A percentile compares a stretch with the other conserved stretches of the same genome.
These are phyloP conservation scores for Xerocomellus amylosporus DNA, from an alignment of 768 basidiomycete genomes.

Conservation along the genomic window DNA sequence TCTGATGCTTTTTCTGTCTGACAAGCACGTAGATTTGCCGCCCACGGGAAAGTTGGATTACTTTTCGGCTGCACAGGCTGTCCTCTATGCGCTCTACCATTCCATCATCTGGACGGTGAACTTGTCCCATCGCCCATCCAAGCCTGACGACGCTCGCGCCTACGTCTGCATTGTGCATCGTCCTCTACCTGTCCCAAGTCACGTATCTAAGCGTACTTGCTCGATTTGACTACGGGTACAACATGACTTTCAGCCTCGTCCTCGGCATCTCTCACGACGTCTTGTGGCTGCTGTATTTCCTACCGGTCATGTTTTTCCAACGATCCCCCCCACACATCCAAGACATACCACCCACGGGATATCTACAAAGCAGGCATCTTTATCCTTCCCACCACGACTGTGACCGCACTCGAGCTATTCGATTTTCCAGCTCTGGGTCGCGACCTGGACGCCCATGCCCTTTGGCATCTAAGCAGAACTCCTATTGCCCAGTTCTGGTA, in stretches of 20 bases:
- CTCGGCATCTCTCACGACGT: conserved; percentile 77
- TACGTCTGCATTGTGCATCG: conserved; percentile 44
- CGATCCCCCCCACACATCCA: conserved; percentile 58
- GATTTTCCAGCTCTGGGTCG: conserved; percentile 85
- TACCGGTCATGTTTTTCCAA: conserved; percentile 45
- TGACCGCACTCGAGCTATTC: conserved; percentile 80
- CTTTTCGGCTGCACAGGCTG: conserved; percentile 86
- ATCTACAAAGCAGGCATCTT: conserved; percentile 55
- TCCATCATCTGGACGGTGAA: conserved; percentile 74
- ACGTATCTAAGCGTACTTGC: conserved; percentile 73
- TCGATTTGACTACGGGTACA: conserved; percentile 92
- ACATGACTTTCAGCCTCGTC: conserved; percentile 79
- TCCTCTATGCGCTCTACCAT: conserved; percentile 77
- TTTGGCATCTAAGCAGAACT: conserved; percentile 90
- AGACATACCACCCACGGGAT: conserved; percentile 57
- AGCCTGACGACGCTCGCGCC: conserved; percentile 23
- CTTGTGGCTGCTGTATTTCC: conserved; percentile 76
- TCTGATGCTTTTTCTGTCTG: conserved; percentile 1
- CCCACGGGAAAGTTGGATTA: conserved; percentile 91
- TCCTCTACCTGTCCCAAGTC: conserved; percentile 69
- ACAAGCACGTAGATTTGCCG: conserved; percentile 56
- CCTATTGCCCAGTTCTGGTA: conserved; percentile 83
- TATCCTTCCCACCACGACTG: conserved; percentile 66
- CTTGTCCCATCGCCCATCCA: conserved; percentile 50
- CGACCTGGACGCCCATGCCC: conserved; percentile 81